Conservation (phyloP, 169 alveolate species). For the Plasmodium vivax region DNA sequence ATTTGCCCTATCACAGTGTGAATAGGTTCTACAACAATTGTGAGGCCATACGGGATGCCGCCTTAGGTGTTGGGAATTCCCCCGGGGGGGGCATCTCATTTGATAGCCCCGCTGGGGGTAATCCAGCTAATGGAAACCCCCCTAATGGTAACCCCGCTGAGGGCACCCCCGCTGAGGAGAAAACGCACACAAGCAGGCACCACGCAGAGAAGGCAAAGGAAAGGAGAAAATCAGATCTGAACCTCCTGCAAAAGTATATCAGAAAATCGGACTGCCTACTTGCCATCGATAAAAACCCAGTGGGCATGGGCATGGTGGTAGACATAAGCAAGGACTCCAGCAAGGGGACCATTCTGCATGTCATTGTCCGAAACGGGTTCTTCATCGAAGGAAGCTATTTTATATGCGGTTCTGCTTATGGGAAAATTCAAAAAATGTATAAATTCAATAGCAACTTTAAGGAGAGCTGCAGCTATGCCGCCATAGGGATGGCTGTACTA, state of each 20-base stretch:
- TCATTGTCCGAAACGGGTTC: conserved; percentile 82
- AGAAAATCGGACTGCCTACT: conserved; percentile 81
- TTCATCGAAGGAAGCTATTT: conserved; percentile 84
- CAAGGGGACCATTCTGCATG: conserved; percentile 78
- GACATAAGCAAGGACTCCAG: conserved; percentile 80
- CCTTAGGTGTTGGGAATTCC: neutral
- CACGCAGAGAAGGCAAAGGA: neutral
- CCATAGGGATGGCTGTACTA: conserved; percentile 81
- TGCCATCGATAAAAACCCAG: conserved; percentile 77
- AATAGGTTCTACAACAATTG: conserved; percentile 19
- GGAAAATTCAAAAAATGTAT: conserved; percentile 80
- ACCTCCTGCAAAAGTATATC: conserved; percentile 72
- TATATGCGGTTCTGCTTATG: conserved; percentile 86
- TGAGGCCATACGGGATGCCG: neutral
- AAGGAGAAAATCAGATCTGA: conserved; percentile 8
- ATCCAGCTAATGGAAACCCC: neutral
- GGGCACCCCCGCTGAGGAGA: neutral
- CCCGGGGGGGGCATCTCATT: neutral
- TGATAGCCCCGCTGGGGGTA: too few relatives aligned
- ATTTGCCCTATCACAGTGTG: conserved; percentile 70
- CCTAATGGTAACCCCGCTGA: neutral
- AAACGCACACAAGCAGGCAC: neutral
- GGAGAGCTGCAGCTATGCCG: conserved; percentile 74
- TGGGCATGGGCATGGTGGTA: conserved; percentile 80
- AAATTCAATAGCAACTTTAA: conserved; percentile 73